A percentile compares a stretch with the other conserved stretches of the same genome.
phyloP scores from a whole-genome alignment of 2,329 filamentous ascomycete species.

The Periconia sp. region DNA sequence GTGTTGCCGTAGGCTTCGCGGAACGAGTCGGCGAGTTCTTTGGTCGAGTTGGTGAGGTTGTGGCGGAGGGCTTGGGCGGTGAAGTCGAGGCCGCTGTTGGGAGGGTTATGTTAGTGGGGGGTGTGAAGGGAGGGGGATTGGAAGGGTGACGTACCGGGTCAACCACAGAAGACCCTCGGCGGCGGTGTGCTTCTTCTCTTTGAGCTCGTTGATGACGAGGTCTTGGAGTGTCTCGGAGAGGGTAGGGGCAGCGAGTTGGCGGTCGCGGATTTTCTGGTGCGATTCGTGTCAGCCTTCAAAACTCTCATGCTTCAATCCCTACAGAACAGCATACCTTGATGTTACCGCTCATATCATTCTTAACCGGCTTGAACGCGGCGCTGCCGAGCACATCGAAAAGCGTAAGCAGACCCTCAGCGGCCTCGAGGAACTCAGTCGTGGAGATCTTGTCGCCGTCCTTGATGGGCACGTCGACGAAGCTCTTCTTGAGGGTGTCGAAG shows the following conservation, averaged over 20 bases:
- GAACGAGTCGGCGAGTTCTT: constrained; percentile 88
- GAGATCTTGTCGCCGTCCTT: constrained; percentile 74
- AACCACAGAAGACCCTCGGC: constrained; percentile 92
- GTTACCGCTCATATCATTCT: constrained; percentile 88
- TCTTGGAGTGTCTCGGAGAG: constrained; percentile 84
- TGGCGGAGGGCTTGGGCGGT: constrained; percentile 80
- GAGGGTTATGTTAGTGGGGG: constrained; percentile 8
- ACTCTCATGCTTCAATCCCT: not conserved
- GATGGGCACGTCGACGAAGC: constrained; percentile 81
- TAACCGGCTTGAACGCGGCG: constrained; percentile 85
- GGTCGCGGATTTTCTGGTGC: constrained; percentile 82
- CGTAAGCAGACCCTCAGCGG: constrained; percentile 80
- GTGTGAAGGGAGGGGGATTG: constrained; percentile 2
- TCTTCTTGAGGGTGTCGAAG: constrained; percentile 81
- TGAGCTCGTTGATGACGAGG: constrained; percentile 83
- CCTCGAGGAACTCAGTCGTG: constrained; percentile 88
- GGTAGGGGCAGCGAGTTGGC: constrained; percentile 74
- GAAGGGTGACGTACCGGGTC: constrained; percentile 63
- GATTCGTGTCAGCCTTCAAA: not conserved
- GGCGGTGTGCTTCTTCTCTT: constrained; percentile 83
- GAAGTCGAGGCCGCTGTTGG: constrained; percentile 82
- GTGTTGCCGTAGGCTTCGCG: constrained; percentile 79
- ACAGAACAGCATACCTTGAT: constrained; percentile 66
- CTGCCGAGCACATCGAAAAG: constrained; percentile 66
- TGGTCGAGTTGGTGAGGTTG: constrained; percentile 67